phyloP scores from a whole-genome alignment of 164 flowering plant species.

The Kalanchoe fedtschenkoi region DNA sequence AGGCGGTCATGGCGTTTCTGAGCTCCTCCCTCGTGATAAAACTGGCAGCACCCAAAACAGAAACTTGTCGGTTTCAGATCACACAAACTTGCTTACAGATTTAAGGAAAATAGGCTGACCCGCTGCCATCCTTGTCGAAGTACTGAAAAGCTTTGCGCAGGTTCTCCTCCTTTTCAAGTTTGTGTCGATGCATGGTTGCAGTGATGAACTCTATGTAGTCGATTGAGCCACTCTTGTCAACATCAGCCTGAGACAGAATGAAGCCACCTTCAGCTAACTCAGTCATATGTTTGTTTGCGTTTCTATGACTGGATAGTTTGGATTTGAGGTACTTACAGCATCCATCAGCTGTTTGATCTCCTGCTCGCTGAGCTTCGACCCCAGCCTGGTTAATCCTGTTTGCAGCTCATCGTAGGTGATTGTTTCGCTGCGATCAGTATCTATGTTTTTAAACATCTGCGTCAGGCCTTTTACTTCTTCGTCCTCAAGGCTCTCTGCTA shows the following conservation, averaged over 20 bases:
- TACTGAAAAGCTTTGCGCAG: conserved; percentile 57
- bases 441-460: conserved; percentile 85
- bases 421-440: conserved; percentile 81
- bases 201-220: conserved; percentile 81
- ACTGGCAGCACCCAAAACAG: conserved; percentile 20
- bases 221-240: conserved; percentile 67
- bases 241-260: conserved; percentile 63
- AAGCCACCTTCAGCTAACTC: not conserved
- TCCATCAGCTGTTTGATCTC: conserved; percentile 85
- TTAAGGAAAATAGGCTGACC: conserved; percentile 34
- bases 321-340: conserved; percentile 42
- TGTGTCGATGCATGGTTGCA: conserved; percentile 90
- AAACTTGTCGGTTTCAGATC: not conserved
- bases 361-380: conserved; percentile 64
- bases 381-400: conserved; percentile 63
- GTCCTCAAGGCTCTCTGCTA: conserved; percentile 69
- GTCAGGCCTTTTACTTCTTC: conserved; percentile 84
- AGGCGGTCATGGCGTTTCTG: conserved; percentile 56
- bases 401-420: conserved; percentile 80
- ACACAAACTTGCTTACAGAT: not conserved
- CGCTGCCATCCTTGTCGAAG: conserved; percentile 76
- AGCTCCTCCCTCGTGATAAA: conserved; percentile 88
- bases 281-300: too few relatives aligned
- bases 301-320: not conserved
- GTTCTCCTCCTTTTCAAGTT: conserved; percentile 70